Percentiles rank a stretch among this genome's conserved stretches.
Conservation (phyloP, 805 yeast genomes). For the Candida ficus region DNA sequence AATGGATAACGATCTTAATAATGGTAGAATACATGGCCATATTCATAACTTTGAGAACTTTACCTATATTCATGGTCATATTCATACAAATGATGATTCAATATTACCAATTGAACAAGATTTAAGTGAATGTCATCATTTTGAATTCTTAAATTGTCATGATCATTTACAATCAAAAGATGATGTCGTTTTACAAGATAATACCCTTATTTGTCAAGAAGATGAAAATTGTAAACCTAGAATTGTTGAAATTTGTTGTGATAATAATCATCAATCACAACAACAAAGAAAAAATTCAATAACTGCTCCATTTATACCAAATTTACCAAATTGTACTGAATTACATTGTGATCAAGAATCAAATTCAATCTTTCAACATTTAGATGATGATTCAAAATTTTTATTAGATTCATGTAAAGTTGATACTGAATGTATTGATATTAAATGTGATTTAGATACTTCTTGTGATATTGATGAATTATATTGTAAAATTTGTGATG, state of each 20-base stretch:
- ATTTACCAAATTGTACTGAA: constrained; percentile 12
- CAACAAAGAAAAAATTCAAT: not conserved
- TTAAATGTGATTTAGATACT: constrained; percentile 25
- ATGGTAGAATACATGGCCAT: constrained; percentile 64
- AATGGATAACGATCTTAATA: constrained; percentile 15
- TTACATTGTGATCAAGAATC: constrained; percentile 8
- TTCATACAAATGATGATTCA: constrained; percentile 37
- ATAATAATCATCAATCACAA: constrained; percentile 24
- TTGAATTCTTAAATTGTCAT: constrained; percentile 37
- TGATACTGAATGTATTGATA: constrained; percentile 20
- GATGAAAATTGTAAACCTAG: constrained; percentile 32
- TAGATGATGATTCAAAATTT: not conserved
- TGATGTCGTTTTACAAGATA: constrained; percentile 14
- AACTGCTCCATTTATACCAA: constrained; percentile 6
- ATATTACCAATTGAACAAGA: constrained; percentile 17
- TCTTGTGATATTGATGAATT: constrained; percentile 28
- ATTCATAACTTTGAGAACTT: constrained; percentile 57
- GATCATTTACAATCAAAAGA: constrained; percentile 17
- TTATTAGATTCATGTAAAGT: not conserved
- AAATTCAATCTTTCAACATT: not conserved
- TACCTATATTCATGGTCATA: constrained; percentile 65
- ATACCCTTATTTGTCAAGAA: constrained; percentile 17
- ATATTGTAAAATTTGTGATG: constrained; percentile 28
- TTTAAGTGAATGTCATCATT: constrained; percentile 33
- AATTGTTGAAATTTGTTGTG: constrained; percentile 38